Base-by-base conservation (phyloP, 202 grass and related monocot genomes). In the Panicum hallii region DNA sequence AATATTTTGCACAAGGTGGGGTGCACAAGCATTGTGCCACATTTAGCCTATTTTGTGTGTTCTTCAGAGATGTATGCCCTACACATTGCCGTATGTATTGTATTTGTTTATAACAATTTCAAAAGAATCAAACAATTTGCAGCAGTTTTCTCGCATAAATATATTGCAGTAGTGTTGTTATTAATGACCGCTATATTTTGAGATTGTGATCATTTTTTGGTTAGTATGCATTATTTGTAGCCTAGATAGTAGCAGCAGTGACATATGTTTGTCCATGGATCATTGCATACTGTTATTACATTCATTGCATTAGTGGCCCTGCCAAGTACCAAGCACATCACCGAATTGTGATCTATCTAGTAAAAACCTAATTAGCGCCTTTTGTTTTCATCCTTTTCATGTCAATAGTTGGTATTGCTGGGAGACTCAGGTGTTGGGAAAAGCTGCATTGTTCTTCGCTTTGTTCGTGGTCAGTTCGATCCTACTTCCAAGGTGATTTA, bases 381-480 rank as follows among this genome's bases (percentile, higher is more conserved):
- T 49, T 63, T 76, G 14, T 70, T 79, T 54, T 45, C 42, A 17
- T 53, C 73, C 4, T 76, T 79, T 84, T 73, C 56, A 57, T 57
- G 75, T 43, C 64, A 77, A 77, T 78, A 98, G 91, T 73, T 98
- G 64, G 96, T 98, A 88, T 88, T 98, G 78, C 82, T 98, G 17
- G 96, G 96, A 48, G 93, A 98, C 70, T 95, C 96, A 14, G 93
- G 93, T 90, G 96, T 95, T 84, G 93, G 96, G 66, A 95, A 98
- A 92, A 95, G 93, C 50, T 99, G 96, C 62, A 99, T 99, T 42
- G 96, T 95, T 84, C 96, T 95, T 80, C 91, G 96, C 3, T 95
- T 95, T 92, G 96, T 98, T 83, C 93, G 93, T 72, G 96, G 93
- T 78, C 96, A 98, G 69, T 98, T 98, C 23, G 93, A 98, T 85